These are phyloP conservation scores for Umbilicus rupestris DNA, from an alignment of 164 flowering plant genomes.

Conservation along the genomic window DNA sequence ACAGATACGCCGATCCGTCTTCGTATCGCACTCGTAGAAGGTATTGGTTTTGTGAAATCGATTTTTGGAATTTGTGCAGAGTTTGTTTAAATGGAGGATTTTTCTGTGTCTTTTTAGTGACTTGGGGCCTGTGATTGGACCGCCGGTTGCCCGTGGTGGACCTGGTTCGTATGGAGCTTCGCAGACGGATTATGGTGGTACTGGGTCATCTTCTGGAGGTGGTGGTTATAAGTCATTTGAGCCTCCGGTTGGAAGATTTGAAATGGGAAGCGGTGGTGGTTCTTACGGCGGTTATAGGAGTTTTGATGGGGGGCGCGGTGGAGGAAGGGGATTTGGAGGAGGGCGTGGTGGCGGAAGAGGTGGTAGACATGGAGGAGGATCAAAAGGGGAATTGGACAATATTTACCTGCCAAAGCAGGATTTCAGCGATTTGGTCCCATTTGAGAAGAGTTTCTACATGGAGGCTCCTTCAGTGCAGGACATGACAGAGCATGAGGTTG, in stretches of 20 bases:
- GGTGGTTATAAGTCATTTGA: slow-evolving; percentile 15
- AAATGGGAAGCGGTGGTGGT: slow-evolving; percentile 12
- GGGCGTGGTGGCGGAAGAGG: slow-evolving; percentile 39
- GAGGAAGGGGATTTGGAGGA: slow-evolving; percentile 18
- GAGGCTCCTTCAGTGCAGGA: slow-evolving; percentile 62
- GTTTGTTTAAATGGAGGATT: background rate
- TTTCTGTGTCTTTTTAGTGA: slow-evolving; percentile 15
- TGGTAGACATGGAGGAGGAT: slow-evolving; percentile 30
- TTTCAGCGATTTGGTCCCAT: slow-evolving; percentile 65
- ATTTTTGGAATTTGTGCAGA: background rate
- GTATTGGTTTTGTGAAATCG: slow-evolving; percentile 16
- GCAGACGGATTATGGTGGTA: slow-evolving; percentile 14
- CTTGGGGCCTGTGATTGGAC: slow-evolving; percentile 20
- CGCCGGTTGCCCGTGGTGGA: slow-evolving; percentile 26
- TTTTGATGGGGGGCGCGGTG: slow-evolving; percentile 21
- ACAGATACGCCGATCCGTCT: slow-evolving; percentile 48
- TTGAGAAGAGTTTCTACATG: slow-evolving; percentile 78
- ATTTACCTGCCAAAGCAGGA: slow-evolving; percentile 69
- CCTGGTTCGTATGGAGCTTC: slow-evolving; percentile 16
- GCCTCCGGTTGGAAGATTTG: slow-evolving; percentile 13
- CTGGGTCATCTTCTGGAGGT: too few species aligned
- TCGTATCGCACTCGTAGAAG: slow-evolving; percentile 78
- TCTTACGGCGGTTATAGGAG: slow-evolving; percentile 27
- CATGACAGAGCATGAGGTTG: slow-evolving; percentile 74
- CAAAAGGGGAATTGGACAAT: slow-evolving; percentile 49